A percentile compares a stretch with the other conserved stretches of the same genome.
Evolutionary conservation across 2,329 filamentous ascomycete species (phyloP).

Genomic region (Fusarium sp.): DNA sequence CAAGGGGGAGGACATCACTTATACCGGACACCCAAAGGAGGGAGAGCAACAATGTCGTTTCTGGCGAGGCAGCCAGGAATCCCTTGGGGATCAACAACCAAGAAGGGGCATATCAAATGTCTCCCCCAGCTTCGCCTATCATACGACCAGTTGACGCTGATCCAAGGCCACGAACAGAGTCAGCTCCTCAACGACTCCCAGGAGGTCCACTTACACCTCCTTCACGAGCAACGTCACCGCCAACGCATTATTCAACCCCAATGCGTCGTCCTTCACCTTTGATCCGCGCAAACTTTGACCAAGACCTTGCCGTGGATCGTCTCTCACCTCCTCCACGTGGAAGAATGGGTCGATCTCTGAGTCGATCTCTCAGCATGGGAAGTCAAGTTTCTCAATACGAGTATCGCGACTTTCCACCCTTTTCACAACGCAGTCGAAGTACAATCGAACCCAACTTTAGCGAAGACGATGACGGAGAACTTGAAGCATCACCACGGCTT

Average conservation of each 20-base stretch:
- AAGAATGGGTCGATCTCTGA: slow-evolving; percentile 44
- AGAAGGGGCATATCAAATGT: slow-evolving; percentile 22
- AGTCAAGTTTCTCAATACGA: slow-evolving; percentile 46
- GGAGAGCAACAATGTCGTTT: not conserved
- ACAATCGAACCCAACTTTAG: slow-evolving; percentile 37
- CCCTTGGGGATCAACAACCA: slow-evolving; percentile 48
- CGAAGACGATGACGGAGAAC: slow-evolving; percentile 35
- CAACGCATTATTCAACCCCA: slow-evolving; percentile 44
- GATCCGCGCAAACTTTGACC: slow-evolving; percentile 50
- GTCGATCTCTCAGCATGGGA: slow-evolving; percentile 50
- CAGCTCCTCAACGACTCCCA: slow-evolving; percentile 37
- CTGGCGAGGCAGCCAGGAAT: slow-evolving; percentile 39
- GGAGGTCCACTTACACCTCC: slow-evolving; percentile 38
- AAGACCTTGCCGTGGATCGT: slow-evolving; percentile 52
- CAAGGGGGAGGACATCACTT: slow-evolving; percentile 42
- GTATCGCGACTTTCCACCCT: slow-evolving; percentile 50
- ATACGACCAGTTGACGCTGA: slow-evolving; percentile 44
- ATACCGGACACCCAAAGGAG: slow-evolving; percentile 12
- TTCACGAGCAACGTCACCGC: slow-evolving; percentile 42
- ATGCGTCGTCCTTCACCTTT: slow-evolving; percentile 47
- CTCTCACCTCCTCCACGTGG: slow-evolving; percentile 49
- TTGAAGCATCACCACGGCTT: slow-evolving; percentile 46
- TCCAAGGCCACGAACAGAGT: slow-evolving; percentile 38
- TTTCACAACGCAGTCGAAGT: slow-evolving; percentile 50
- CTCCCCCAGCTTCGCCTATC: slow-evolving; percentile 46